phyloP scores from a whole-genome alignment of 208 protist species.

The Leishmania mexicana region DNA sequence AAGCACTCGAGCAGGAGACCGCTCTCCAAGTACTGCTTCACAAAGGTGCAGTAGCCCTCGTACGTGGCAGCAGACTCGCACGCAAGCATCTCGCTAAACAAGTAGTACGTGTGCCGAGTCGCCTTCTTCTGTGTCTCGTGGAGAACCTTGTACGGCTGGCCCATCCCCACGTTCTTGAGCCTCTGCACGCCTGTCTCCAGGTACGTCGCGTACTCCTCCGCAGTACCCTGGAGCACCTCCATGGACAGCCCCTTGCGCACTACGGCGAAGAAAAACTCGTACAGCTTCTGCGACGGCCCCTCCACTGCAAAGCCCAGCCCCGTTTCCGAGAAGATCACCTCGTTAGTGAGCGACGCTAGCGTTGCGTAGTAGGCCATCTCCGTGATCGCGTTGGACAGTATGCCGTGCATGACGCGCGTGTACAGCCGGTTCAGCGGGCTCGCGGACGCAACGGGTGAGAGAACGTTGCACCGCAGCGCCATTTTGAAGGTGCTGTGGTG shows the following conservation, averaged over 20 bases:
- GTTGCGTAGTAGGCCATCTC: slow-evolving; percentile 71
- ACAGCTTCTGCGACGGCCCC: slow-evolving; percentile 61
- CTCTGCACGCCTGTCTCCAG: slow-evolving; percentile 37
- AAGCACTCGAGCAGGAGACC: slow-evolving; percentile 72
- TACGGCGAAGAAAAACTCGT: slow-evolving; percentile 49
- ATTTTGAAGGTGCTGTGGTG: slow-evolving; percentile 65
- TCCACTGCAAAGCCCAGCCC: slow-evolving; percentile 48
- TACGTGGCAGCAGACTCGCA: slow-evolving; percentile 41
- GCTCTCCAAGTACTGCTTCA: slow-evolving; percentile 45
- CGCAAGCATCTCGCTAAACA: slow-evolving; percentile 58
- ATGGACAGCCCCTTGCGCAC: slow-evolving; percentile 33
- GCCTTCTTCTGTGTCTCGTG: slow-evolving; percentile 36
- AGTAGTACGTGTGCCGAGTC: slow-evolving; percentile 32
- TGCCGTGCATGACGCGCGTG: slow-evolving; percentile 52
- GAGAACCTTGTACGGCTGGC: slow-evolving; percentile 53
- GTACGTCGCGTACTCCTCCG: slow-evolving; percentile 55
- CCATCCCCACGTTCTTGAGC: slow-evolving; percentile 31
- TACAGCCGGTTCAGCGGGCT: slow-evolving; percentile 59
- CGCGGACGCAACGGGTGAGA: slow-evolving; percentile 58
- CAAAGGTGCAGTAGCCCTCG: slow-evolving; percentile 51
- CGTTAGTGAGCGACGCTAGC: slow-evolving; percentile 63
- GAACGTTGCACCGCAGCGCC: slow-evolving; percentile 40
- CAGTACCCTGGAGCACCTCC: slow-evolving; percentile 27
- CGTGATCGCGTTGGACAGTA: slow-evolving; percentile 47
- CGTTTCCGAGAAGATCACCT: slow-evolving; percentile 19